Conservation (phyloP, 768 basidiomycete genomes). For the Pleurotus salmoneostramineus region DNA sequence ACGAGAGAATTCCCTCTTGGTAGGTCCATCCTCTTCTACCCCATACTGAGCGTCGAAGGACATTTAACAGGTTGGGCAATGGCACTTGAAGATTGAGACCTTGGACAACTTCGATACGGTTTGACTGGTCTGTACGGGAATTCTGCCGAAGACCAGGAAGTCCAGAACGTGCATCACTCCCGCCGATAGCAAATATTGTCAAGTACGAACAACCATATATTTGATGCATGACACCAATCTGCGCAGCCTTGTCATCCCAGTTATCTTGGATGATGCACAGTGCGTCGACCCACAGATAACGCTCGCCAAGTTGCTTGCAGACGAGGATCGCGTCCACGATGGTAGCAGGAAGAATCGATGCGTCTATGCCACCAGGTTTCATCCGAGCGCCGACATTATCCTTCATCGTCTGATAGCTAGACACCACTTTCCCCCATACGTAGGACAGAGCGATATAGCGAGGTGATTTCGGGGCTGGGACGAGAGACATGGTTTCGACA, state of each 20-base stretch:
- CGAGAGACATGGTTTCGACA: background rate
- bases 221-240: slow-evolving; percentile 1
- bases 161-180: background rate
- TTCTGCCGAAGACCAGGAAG: background rate
- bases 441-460: background rate
- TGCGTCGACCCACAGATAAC: slow-evolving; percentile 2
- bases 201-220: background rate
- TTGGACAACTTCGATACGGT: background rate
- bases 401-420: background rate
- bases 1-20: background rate
- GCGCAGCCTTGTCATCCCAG: background rate
- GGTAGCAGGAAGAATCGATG: background rate
- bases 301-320: background rate
- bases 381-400: background rate
- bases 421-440: background rate
- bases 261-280: background rate
- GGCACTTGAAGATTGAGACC: background rate
- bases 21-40: background rate
- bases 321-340: background rate
- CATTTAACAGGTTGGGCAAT: background rate
- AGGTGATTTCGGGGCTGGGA: background rate
- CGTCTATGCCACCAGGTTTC: background rate
- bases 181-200: background rate
- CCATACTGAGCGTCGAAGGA: background rate
- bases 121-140: background rate